These are phyloP conservation scores for Phytophthora chlamydospora DNA, from an alignment of 352 stramenopile genomes.

Conservation along the genomic window DNA sequence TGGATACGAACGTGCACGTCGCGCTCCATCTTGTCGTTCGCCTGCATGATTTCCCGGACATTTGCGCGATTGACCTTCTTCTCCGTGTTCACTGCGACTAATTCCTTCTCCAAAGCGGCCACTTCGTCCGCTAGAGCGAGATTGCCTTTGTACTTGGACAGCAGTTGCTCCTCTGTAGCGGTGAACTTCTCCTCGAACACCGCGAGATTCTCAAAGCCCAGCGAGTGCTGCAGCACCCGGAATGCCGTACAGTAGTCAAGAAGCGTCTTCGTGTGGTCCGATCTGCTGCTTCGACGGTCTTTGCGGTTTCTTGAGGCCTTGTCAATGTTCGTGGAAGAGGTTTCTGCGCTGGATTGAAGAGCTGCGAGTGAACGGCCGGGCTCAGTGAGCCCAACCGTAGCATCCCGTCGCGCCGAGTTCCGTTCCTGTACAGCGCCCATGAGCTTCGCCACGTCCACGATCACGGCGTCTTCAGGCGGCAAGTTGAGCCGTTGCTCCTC, in stretches of 20 bases:
- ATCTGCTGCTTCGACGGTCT: not conserved
- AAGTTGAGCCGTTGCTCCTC: conserved; percentile 65
- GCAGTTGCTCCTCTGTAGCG: conserved; percentile 59
- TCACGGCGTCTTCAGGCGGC: conserved; percentile 65
- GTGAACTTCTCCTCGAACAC: conserved; percentile 60
- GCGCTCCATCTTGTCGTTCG: conserved; percentile 36
- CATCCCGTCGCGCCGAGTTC: conserved; percentile 19
- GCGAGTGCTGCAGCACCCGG: conserved; percentile 53
- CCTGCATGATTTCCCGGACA: conserved; percentile 44
- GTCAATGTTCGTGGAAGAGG: not conserved
- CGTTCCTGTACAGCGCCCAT: conserved; percentile 65
- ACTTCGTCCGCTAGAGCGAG: conserved; percentile 60
- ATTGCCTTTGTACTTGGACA: conserved; percentile 71
- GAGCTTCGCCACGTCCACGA: conserved; percentile 66
- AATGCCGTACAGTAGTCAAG: conserved; percentile 49
- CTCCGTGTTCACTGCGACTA: conserved; percentile 34
- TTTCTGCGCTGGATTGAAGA: conserved; percentile 1
- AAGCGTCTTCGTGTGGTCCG: conserved; percentile 12
- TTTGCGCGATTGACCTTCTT: conserved; percentile 37
- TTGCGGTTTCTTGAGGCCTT: conserved; percentile 2
- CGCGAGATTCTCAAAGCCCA: conserved; percentile 31
- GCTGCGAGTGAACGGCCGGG: conserved; percentile 1
- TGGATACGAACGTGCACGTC: conserved; percentile 43
- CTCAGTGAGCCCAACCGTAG: conserved; percentile 5
- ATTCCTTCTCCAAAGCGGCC: conserved; percentile 43